phyloP scores from a whole-genome alignment of 331 rosid species.

The Quercus phellos region DNA sequence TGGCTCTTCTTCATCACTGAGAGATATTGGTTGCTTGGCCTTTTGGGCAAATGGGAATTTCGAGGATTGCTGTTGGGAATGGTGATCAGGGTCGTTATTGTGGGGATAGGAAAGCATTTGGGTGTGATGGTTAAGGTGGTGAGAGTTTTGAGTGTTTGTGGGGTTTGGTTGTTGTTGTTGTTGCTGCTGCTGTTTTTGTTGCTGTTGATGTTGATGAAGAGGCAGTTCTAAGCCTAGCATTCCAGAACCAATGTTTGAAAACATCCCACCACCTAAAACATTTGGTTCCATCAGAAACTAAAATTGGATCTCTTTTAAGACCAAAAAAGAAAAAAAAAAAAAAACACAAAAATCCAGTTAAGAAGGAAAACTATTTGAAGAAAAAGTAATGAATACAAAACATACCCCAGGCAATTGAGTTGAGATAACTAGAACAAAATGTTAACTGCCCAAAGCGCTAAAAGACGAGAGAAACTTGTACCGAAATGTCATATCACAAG shows the following conservation, averaged over 20 bases:
- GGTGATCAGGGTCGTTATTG: slow-evolving; percentile 49
- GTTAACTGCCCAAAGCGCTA: not conserved
- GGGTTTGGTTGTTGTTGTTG: not conserved
- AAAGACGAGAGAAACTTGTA: slow-evolving; percentile 5
- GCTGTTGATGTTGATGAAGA: slow-evolving; percentile 36
- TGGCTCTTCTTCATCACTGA: slow-evolving; percentile 74
- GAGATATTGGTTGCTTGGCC: slow-evolving; percentile 27
- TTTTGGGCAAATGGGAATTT: slow-evolving; percentile 26
- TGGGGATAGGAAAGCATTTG: slow-evolving; percentile 50
- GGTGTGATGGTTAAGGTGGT: slow-evolving; percentile 42
- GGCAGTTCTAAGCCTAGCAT: slow-evolving; percentile 62
- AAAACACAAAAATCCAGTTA: not conserved
- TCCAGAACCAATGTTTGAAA: slow-evolving; percentile 48
- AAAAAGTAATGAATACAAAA: not conserved
- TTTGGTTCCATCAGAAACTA: slow-evolving; percentile 53
- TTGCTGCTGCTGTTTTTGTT: slow-evolving; percentile 32
- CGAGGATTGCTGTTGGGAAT: slow-evolving; percentile 31
- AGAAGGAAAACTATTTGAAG: not conserved
- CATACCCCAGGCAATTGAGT: slow-evolving; percentile 3
- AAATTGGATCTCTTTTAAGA: not conserved
- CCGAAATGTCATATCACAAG: slow-evolving; percentile 8
- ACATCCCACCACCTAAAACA: slow-evolving; percentile 61
- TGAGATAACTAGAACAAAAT: not conserved
- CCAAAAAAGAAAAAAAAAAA: not conserved
- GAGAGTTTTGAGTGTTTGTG: slow-evolving; percentile 34